Conservation (phyloP, 495 filamentous ascomycete genomes). For the Barbatosphaeria neglecta region DNA sequence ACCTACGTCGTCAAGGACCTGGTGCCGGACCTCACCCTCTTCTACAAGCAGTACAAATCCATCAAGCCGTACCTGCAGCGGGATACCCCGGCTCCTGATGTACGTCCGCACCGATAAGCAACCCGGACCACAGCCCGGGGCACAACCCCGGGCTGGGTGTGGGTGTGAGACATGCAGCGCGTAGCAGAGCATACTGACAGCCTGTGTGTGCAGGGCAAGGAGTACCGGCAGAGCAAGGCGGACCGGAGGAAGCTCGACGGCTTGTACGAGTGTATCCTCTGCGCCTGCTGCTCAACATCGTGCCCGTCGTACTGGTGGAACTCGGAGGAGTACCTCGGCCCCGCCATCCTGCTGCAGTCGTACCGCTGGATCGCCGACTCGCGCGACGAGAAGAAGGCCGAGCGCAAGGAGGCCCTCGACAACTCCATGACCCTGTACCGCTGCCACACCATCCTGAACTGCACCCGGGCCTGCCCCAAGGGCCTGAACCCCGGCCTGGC, state of each 20-base stretch:
- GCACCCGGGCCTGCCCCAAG: slow-evolving; percentile 93
- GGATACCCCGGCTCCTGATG: slow-evolving; percentile 63
- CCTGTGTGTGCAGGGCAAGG: slow-evolving; percentile 60
- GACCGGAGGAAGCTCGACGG: slow-evolving; percentile 96
- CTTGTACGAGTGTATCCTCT: slow-evolving; percentile 98
- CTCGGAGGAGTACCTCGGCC: slow-evolving; percentile 92
- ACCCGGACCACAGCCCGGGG: not conserved
- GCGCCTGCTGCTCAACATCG: slow-evolving; percentile 96
- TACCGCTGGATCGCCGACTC: slow-evolving; percentile 94
- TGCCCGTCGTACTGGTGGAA: slow-evolving; percentile 99
- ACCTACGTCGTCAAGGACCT: slow-evolving; percentile 99
- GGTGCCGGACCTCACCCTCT: slow-evolving; percentile 90
- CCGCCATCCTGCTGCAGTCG: slow-evolving; percentile 88
- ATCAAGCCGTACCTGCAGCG: slow-evolving; percentile 97
- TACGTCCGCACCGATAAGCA: slow-evolving; percentile 25
- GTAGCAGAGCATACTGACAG: too few relatives aligned
- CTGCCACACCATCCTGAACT: slow-evolving; percentile 99
- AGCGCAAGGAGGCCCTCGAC: slow-evolving; percentile 83
- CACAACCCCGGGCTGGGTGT: too few relatives aligned
- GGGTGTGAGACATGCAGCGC: too few relatives aligned
- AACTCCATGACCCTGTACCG: slow-evolving; percentile 98
- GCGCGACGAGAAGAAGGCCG: slow-evolving; percentile 73
- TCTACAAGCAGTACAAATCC: slow-evolving; percentile 99
- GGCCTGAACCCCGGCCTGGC: slow-evolving; percentile 89
- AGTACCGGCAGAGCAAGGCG: slow-evolving; percentile 76